A percentile compares a stretch with the other conserved stretches of the same genome.
phyloP scores from a whole-genome alignment of 257 asterid genomes.

The Nemophila menziesii region DNA sequence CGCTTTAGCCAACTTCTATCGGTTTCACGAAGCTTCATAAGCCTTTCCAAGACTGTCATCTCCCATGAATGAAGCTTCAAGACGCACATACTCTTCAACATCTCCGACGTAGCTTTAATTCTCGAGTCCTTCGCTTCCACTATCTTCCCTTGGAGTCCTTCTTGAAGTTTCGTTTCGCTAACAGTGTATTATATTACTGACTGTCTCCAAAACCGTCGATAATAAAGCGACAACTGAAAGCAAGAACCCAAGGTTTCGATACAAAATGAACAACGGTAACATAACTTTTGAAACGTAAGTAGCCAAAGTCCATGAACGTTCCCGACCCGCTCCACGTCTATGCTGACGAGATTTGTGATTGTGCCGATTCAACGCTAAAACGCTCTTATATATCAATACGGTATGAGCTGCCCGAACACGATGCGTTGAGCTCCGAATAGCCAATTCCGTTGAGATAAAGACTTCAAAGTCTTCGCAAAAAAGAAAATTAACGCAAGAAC shows the following conservation, averaged over 20 bases:
- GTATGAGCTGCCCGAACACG: constrained; percentile 55
- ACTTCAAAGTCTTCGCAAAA: constrained; percentile 60
- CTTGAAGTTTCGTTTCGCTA: constrained; percentile 57
- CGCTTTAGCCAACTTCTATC: constrained; percentile 49
- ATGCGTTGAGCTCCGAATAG: constrained; percentile 70
- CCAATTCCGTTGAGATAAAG: constrained; percentile 82
- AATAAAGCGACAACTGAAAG: constrained; percentile 63
- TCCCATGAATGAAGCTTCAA: constrained; percentile 84
- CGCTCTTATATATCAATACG: constrained; percentile 59
- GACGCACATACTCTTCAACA: constrained; percentile 63
- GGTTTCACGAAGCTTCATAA: constrained; percentile 45
- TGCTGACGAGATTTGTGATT: constrained; percentile 48
- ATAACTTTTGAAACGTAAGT: constrained; percentile 59
- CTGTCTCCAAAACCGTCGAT: constrained; percentile 58
- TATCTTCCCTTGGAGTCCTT: constrained; percentile 43
- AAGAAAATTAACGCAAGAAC: constrained; percentile 55
- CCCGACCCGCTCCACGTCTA: constrained; percentile 80
- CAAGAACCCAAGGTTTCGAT: constrained; percentile 54
- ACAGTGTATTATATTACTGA: constrained; percentile 77
- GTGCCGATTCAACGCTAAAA: constrained; percentile 46
- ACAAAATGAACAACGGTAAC: constrained; percentile 49
- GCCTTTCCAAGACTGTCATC: constrained; percentile 31
- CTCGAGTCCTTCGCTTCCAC: constrained; percentile 78
- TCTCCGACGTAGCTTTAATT: constrained; percentile 67
- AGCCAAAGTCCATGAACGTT: constrained; percentile 77